Conservation (phyloP, 2,329 filamentous ascomycete species). For the Aspergillus phoenicis region DNA sequence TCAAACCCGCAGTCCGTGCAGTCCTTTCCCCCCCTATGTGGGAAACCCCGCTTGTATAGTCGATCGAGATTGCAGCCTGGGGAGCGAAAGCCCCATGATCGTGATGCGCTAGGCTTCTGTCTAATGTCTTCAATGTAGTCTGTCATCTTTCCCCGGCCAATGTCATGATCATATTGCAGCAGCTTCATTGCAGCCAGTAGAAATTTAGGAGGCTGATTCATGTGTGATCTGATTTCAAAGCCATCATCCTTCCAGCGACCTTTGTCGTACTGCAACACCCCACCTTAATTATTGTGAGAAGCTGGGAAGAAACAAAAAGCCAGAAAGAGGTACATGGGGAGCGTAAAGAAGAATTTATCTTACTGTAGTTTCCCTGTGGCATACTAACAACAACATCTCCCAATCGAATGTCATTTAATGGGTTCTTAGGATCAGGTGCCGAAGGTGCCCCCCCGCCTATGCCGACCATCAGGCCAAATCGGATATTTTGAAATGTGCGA, state of each 20-base stretch:
- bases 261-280: slow-evolving; percentile 9
- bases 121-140: neutral
- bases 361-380: slow-evolving; percentile 4
- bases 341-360: neutral
- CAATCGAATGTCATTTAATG: neutral
- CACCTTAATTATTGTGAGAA: neutral
- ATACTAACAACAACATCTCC: slow-evolving; percentile 4
- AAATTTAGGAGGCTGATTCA: neutral
- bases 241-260: slow-evolving; percentile 3
- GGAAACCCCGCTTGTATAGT: neutral
- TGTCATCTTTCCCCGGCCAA: neutral
- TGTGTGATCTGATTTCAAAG: slow-evolving; percentile 1
- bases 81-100: neutral
- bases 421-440: neutral
- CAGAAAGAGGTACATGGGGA: too few relatives aligned
- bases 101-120: neutral
- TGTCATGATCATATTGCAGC: too few relatives aligned
- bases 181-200: slow-evolving; percentile 2
- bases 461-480: neutral
- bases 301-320: too few relatives aligned
- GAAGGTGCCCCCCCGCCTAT: neutral
- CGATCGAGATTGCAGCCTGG: slow-evolving; percentile 1
- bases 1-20: neutral
- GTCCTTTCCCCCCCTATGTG: neutral
- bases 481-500: neutral